A percentile compares a stretch with the other conserved stretches of the same genome.
Conservation (phyloP, 2,329 filamentous ascomycete genomes). For the Scedosporium minutisporum region DNA sequence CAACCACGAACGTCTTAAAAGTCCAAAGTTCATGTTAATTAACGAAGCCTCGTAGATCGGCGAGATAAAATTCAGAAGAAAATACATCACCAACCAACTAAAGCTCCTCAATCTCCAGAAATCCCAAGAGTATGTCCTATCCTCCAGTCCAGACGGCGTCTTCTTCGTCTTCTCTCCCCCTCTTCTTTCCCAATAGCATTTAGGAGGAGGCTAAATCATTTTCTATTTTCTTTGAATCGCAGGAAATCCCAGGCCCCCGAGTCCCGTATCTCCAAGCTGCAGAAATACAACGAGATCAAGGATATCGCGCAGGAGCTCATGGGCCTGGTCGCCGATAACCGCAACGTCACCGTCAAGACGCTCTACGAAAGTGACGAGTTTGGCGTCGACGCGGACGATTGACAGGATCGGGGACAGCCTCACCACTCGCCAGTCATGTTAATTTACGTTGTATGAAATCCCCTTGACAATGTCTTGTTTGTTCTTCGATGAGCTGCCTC, state of each 20-base stretch:
- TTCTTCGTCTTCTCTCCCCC: neutral
- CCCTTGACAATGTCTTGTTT: too few species aligned
- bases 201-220: neutral
- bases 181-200: neutral
- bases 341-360: conserved; percentile 19
- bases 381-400: conserved; percentile 19
- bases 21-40: neutral
- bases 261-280: conserved; percentile 11
- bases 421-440: too few species aligned
- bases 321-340: conserved; percentile 26
- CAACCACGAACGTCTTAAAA: neutral
- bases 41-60: neutral
- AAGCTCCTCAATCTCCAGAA: neutral
- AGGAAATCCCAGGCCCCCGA: neutral
- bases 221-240: neutral
- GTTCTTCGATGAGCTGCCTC: too few species aligned
- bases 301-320: conserved; percentile 28
- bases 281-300: conserved; percentile 27
- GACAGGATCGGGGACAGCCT: neutral
- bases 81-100: conserved; percentile 3
- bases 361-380: conserved; percentile 21
- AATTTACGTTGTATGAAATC: too few species aligned
- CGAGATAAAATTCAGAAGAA: neutral
- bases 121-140: neutral
- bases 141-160: neutral